Conservation (phyloP, 139 green algal species). For the Chlorella sp. region DNA sequence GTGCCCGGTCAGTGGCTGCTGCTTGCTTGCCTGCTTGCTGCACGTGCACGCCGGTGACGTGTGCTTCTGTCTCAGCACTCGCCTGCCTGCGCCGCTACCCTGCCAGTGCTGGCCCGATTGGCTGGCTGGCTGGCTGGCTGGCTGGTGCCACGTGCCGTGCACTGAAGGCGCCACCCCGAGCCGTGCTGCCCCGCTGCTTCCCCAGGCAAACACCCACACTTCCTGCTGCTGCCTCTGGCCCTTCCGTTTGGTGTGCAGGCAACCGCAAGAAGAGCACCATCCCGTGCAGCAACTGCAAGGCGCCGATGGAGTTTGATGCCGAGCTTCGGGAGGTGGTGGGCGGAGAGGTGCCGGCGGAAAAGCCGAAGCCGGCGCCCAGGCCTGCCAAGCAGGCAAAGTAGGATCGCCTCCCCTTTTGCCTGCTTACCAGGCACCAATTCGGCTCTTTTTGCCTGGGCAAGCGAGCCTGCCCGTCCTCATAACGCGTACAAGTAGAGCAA, state of each 20-base stretch:
- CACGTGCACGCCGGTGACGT: too few species aligned
- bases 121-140: not conserved
- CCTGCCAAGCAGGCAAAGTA: not conserved
- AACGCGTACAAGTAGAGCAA: too few species aligned
- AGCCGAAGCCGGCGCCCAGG: not conserved
- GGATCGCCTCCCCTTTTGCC: not conserved
- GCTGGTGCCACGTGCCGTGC: not conserved
- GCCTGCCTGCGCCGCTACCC: too few species aligned
- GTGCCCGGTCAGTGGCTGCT: slow-evolving; percentile 57
- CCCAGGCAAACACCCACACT: too few species aligned
- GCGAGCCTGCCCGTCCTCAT: too few species aligned
- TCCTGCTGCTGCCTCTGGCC: not conserved
- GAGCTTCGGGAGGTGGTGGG: slow-evolving; percentile 67
- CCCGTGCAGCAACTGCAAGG: slow-evolving; percentile 78
- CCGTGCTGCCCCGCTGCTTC: too few species aligned
- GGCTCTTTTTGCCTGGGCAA: too few species aligned
- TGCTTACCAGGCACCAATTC: not conserved
- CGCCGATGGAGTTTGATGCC: slow-evolving; percentile 75
- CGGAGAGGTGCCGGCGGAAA: not conserved
- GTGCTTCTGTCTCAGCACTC: too few species aligned
- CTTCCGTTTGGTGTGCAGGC: not conserved
- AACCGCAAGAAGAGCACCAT: slow-evolving; percentile 65
- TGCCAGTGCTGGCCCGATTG: too few species aligned
- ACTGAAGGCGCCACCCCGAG: too few species aligned
- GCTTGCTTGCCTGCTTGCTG: too few species aligned